Conservation (phyloP, 495 filamentous ascomycete species). For the Cercophora newfieldiana region DNA sequence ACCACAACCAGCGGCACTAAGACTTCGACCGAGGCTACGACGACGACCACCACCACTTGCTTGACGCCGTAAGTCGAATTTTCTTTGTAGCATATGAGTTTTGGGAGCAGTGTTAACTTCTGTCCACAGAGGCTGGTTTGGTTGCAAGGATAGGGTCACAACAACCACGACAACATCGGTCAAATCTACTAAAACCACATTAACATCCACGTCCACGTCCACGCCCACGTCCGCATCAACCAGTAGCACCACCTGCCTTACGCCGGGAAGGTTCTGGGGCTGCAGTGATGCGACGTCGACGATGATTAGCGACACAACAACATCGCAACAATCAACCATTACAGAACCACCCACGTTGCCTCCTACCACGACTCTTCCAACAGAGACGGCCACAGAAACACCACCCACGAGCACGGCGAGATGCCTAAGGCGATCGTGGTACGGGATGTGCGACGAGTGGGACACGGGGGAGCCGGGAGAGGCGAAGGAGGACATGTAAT, state of each 20-base stretch:
- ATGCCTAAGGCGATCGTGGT: conserved; percentile 43
- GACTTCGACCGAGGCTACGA: conserved; percentile 45
- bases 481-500: conserved; percentile 22
- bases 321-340: conserved; percentile 33
- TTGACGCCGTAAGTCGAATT: conserved; percentile 46
- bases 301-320: conserved; percentile 29
- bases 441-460: conserved; percentile 47
- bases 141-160: conserved; percentile 54
- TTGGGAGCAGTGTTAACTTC: neutral
- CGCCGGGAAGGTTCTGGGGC: conserved; percentile 58
- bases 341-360: conserved; percentile 41
- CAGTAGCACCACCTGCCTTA: conserved; percentile 47
- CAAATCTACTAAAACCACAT: conserved; percentile 12
- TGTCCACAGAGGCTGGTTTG: conserved; percentile 64
- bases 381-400: conserved; percentile 22
- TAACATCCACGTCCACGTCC: neutral
- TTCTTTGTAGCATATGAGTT: neutral
- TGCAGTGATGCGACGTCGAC: conserved; percentile 44
- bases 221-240: neutral
- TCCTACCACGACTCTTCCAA: conserved; percentile 26
- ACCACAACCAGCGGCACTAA: conserved; percentile 49
- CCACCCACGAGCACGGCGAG: conserved; percentile 26
- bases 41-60: conserved; percentile 55
- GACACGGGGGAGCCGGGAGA: conserved; percentile 5
- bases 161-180: conserved; percentile 40